Conservation (phyloP, 2,329 filamentous ascomycete genomes). For the Plectosphaerella cucumerina region DNA sequence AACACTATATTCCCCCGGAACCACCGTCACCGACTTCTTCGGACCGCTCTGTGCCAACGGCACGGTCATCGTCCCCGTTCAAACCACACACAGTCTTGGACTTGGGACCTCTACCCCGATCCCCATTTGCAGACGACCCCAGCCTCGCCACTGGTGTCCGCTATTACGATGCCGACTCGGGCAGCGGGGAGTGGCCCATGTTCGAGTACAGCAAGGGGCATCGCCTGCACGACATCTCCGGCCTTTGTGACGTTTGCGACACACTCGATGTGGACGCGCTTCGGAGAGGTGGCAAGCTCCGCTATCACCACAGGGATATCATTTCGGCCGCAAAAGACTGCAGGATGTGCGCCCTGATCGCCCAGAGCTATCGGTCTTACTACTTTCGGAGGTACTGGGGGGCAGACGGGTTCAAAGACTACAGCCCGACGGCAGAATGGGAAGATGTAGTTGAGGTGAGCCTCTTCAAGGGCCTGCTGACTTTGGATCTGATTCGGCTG, state of each 20-base stretch:
- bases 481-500: background rate
- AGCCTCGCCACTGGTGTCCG: background rate
- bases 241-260: background rate
- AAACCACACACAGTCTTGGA: background rate
- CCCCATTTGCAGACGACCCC: background rate
- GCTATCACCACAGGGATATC: background rate
- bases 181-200: background rate
- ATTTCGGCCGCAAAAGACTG: background rate
- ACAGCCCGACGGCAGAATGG: background rate
- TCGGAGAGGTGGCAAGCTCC: background rate
- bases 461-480: background rate
- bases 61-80: too few species aligned
- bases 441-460: background rate
- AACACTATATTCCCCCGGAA: too few species aligned
- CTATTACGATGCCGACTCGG: background rate
- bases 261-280: background rate
- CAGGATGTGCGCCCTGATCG: background rate
- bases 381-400: too few species aligned
- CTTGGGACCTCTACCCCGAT: background rate
- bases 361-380: background rate
- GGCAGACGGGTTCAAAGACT: too few species aligned
- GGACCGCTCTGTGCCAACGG: too few species aligned
- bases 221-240: background rate
- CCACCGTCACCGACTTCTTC: too few species aligned
- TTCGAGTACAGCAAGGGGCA: background rate